Evolutionary conservation across 2,329 filamentous ascomycete species (phyloP), one percentile per base, ranked within the genome.

Genomic region (Fusarium staphyleae): DNA sequence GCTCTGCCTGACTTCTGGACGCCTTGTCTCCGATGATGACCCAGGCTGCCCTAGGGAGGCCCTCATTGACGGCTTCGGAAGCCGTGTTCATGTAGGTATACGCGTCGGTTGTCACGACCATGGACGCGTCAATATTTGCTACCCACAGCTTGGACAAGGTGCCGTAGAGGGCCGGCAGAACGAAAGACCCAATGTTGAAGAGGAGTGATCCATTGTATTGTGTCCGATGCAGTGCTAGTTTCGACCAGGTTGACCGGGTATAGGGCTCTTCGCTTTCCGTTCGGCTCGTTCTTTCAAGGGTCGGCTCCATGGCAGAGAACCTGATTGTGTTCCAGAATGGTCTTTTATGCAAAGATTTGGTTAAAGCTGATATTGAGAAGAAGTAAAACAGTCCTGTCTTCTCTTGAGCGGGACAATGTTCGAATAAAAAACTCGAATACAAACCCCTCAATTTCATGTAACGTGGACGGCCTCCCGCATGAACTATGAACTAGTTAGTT

Each of bases 121-220:
- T 68, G 1, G 78, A 81, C 0, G 82, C 72, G 68, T 90, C 85
- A 48, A 90, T 88, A 48, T 81, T 81, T 3, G 87, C 86, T 3
- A 91, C 81, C 88, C 87, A 91, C 14, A 89, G 76, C 65, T 90
- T 90, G 41, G 81, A 82, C 0, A 91, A 78, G 0, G 87, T 91
- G 28, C 73, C 71, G 65, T 90, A 90, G 0, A 91, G 74, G 0
- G 87, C 87, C 1, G 86, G 87, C 0, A 90, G 78, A 2, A 85
- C 68, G 68, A 90, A 89, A 1, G 86, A 77, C 39, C 70, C 76
- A 9, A 85, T 49, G 63, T 90, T 90, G 75, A 89, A 87, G 12
- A 81, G 47, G 0, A 90, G 72, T 0, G 85, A 81, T 1, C 85
- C 85, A 0, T 66, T 55, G 65, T 87, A 89, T 30, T 54, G 58